These are phyloP conservation scores for Lenwebbia sp. DNA, from an alignment of 345 rosid species.

Conservation along the genomic window DNA sequence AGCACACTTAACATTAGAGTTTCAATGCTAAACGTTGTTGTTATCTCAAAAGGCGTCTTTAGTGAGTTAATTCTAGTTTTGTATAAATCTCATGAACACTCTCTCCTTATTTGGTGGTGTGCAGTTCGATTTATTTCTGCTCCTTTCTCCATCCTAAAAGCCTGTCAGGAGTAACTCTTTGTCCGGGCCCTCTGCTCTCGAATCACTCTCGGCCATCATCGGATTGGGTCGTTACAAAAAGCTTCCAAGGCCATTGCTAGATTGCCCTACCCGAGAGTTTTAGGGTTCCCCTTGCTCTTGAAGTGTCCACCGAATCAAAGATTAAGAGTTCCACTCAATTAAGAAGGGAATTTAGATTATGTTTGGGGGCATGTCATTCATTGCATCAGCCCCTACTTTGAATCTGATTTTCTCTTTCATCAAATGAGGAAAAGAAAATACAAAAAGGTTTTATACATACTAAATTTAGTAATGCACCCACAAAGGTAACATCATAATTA, in stretches of 20 bases:
- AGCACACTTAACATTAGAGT: background rate
- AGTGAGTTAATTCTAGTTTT: background rate
- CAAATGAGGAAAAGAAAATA: background rate
- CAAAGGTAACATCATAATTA: background rate
- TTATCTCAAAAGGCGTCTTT: background rate
- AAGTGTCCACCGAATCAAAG: background rate
- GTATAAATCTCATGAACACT: background rate
- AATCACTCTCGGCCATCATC: background rate
- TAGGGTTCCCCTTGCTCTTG: background rate
- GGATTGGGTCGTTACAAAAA: background rate
- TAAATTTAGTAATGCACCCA: background rate
- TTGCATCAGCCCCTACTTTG: background rate
- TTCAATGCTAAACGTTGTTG: background rate
- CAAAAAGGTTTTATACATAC: background rate
- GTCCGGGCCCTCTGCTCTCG: fast-evolving
- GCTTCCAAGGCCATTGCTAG: background rate
- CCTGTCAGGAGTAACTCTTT: background rate
- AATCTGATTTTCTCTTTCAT: background rate
- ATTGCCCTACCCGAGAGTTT: background rate
- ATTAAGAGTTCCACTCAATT: background rate
- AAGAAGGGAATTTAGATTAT: background rate
- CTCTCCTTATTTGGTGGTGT: background rate
- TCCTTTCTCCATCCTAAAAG: fast-evolving
- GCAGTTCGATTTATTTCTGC: background rate
- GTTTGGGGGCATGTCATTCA: background rate